Conservation (phyloP, 2,329 filamentous ascomycete genomes). For the Thielaviopsis punctulata region DNA sequence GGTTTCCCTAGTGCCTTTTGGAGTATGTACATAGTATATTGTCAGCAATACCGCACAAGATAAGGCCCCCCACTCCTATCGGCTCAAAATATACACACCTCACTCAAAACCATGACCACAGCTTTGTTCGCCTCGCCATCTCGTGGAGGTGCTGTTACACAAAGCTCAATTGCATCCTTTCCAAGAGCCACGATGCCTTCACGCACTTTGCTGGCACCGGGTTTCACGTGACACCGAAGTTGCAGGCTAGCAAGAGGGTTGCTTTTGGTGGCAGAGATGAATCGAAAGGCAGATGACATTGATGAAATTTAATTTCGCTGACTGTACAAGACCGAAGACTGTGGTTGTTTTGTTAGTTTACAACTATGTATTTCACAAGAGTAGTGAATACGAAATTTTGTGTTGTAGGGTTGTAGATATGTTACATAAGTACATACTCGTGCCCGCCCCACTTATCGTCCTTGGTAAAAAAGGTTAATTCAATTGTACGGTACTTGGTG, state of each 20-base stretch:
- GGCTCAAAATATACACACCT: conserved; percentile 31
- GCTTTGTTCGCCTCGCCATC: conserved; percentile 56
- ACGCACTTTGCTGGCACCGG: conserved; percentile 42
- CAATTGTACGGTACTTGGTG: too few species aligned
- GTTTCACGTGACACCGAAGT: conserved; percentile 49
- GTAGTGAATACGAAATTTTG: too few species aligned
- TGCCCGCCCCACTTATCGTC: too few species aligned
- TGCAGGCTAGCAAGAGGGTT: conserved; percentile 31
- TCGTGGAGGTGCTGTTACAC: conserved; percentile 45
- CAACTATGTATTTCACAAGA: too few species aligned
- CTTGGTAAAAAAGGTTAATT: too few species aligned
- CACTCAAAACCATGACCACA: conserved; percentile 43
- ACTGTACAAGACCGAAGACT: neutral
- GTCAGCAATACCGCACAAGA: too few species aligned
- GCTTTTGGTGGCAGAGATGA: conserved; percentile 31
- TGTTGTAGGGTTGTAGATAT: too few species aligned
- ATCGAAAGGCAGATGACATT: conserved; percentile 16
- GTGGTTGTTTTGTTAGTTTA: neutral
- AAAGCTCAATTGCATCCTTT: conserved; percentile 42
- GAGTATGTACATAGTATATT: neutral
- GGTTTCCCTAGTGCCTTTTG: conserved; percentile 34
- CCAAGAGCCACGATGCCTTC: conserved; percentile 42
- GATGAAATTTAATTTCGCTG: neutral
- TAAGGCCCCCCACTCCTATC: too few species aligned
- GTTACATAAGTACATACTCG: too few species aligned